A percentile compares a stretch with the other conserved stretches of the same genome.
Evolutionary conservation across 1,284 basidiomycete species (phyloP).

Genomic region (Cerioporus squamosus): DNA sequence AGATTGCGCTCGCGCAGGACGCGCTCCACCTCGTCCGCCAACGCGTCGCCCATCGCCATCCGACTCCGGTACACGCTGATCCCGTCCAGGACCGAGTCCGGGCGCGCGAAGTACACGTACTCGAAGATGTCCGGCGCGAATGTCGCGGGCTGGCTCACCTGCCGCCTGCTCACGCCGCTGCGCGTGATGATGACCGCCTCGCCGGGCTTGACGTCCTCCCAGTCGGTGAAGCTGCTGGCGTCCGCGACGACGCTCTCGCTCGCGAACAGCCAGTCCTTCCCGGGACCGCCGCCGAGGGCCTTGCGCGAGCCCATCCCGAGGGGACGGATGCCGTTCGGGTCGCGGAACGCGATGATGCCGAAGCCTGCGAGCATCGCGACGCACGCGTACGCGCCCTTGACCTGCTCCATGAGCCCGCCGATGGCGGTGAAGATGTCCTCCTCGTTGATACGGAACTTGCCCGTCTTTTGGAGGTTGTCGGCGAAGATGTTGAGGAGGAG

Average conservation of each 20-base stretch:
- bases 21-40: slow-evolving; percentile 86
- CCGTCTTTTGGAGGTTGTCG: slow-evolving; percentile 96
- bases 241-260: slow-evolving; percentile 98
- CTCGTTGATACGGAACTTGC: slow-evolving; percentile 99
- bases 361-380: slow-evolving; percentile 99
- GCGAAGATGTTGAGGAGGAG: slow-evolving; percentile 97
- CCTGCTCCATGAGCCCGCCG: slow-evolving; percentile 86
- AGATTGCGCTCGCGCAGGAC: slow-evolving; percentile 75
- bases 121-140: slow-evolving; percentile 99
- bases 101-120: slow-evolving; percentile 98
- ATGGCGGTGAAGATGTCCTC: slow-evolving; percentile 99
- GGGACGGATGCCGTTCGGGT: slow-evolving; percentile 98
- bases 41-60: slow-evolving; percentile 99
- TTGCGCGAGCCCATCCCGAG: slow-evolving; percentile 81
- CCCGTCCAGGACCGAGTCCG: slow-evolving; percentile 97
- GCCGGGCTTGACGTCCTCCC: slow-evolving; percentile 96
- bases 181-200: slow-evolving; percentile 97
- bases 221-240: slow-evolving; percentile 88
- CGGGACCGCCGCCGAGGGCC: slow-evolving; percentile 43
- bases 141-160: slow-evolving; percentile 69
- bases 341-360: slow-evolving; percentile 97
- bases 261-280: slow-evolving; percentile 89
- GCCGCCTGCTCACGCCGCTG: slow-evolving; percentile 70
- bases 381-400: slow-evolving; percentile 95
- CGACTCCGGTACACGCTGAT: slow-evolving; percentile 96